phyloP scores from a whole-genome alignment of 345 rosid species.

The Reutealis trisperma region DNA sequence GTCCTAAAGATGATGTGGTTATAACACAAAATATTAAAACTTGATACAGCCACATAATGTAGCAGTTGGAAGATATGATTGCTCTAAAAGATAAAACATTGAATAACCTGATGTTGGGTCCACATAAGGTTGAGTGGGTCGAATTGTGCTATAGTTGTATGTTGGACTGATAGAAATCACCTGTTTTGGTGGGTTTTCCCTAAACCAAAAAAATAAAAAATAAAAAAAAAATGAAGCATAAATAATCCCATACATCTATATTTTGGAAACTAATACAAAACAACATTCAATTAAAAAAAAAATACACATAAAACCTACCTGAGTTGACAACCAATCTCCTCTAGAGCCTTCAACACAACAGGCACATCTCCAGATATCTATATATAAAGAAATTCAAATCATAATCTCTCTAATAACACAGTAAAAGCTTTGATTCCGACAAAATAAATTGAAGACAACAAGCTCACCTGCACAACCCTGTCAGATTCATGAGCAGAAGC shows the following conservation, averaged over 20 bases:
- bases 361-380: slow-evolving; percentile 66
- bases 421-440: background rate
- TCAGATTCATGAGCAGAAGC: slow-evolving; percentile 75
- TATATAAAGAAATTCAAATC: background rate
- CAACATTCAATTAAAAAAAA: background rate
- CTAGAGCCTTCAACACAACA: slow-evolving; percentile 56
- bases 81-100: slow-evolving; percentile 5
- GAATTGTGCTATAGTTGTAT: slow-evolving; percentile 41
- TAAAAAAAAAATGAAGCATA: slow-evolving; percentile 3
- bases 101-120: slow-evolving; percentile 62
- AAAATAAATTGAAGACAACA: background rate
- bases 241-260: background rate
- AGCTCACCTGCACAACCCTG: slow-evolving; percentile 59
- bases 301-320: slow-evolving; percentile 46
- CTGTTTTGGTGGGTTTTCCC: slow-evolving; percentile 68
- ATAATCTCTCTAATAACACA: background rate
- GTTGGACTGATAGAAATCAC: slow-evolving; percentile 65
- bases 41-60: slow-evolving; percentile 34
- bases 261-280: background rate
- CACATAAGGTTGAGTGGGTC: slow-evolving; percentile 42
- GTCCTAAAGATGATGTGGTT: slow-evolving; percentile 63
- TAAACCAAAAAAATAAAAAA: slow-evolving; percentile 18
- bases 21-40: slow-evolving; percentile 48
- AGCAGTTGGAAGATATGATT: slow-evolving; percentile 25
- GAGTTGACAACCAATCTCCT: slow-evolving; percentile 58